Percentiles rank a stretch among this genome's conserved stretches.
phyloP scores from a whole-genome alignment of 2,329 filamentous ascomycete species.

The Penicillium sp. region DNA sequence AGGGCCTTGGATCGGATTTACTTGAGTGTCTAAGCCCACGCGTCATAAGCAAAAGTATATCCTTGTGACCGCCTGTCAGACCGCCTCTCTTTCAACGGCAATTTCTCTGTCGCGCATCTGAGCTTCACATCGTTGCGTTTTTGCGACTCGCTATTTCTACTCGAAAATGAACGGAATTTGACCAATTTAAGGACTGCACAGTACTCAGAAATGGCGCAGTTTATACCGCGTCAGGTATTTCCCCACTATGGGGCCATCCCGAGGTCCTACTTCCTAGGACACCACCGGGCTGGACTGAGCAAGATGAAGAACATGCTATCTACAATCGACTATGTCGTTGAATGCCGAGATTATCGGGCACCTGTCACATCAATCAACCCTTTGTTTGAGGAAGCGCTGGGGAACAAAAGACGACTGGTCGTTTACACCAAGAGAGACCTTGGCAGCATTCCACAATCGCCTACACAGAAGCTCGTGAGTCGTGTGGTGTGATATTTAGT shows the following conservation, averaged over 20 bases:
- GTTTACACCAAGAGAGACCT: slow-evolving; percentile 93
- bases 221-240: slow-evolving; percentile 77
- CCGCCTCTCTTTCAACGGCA: slow-evolving; percentile 12
- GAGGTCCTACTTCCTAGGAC: slow-evolving; percentile 91
- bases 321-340: slow-evolving; percentile 84
- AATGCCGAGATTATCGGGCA: slow-evolving; percentile 92
- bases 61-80: neutral
- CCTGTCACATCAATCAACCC: slow-evolving; percentile 91
- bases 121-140: neutral
- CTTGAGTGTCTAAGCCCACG: neutral
- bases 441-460: slow-evolving; percentile 55
- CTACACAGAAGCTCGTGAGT: slow-evolving; percentile 50
- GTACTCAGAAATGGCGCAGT: slow-evolving; percentile 48
- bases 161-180: slow-evolving; percentile 18
- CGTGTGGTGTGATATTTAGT: neutral
- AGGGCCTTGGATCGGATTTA: slow-evolving; percentile 7
- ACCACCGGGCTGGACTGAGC: slow-evolving; percentile 80
- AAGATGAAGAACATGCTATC: slow-evolving; percentile 83
- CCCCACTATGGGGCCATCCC: slow-evolving; percentile 75
- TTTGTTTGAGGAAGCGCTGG: slow-evolving; percentile 78
- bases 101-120: slow-evolving; percentile 7
- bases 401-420: slow-evolving; percentile 74
- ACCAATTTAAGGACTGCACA: neutral
- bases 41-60: slow-evolving; percentile 8
- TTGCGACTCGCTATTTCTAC: slow-evolving; percentile 7